A percentile compares a stretch with the other conserved stretches of the same genome.
Conservation (phyloP, 306 rosid genomes). For the Cicer cuneatum region DNA sequence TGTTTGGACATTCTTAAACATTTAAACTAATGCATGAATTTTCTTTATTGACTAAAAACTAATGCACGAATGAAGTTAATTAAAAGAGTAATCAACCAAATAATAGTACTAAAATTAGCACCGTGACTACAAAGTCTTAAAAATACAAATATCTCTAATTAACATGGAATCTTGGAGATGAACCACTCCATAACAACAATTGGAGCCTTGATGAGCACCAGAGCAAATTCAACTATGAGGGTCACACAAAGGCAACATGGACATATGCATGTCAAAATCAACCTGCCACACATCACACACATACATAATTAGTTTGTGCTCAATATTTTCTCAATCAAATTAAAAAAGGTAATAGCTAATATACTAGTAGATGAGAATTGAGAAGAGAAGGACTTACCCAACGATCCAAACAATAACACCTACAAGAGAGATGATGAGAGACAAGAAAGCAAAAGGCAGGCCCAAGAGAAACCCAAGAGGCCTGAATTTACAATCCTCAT, state of each 20-base stretch:
- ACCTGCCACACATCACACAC: conserved; percentile 52
- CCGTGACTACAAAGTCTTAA: neutral
- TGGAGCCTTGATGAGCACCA: conserved; percentile 75
- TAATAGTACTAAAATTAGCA: neutral
- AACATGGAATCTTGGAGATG: conserved; percentile 86
- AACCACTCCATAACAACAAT: conserved; percentile 81
- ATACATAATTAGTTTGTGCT: conserved; percentile 6
- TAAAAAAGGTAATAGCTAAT: no score
- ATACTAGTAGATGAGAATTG: neutral
- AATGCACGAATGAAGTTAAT: conserved; percentile 14
- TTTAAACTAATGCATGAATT: neutral
- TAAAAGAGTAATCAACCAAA: no score
- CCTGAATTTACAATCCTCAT: conserved; percentile 72
- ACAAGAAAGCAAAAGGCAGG: conserved; percentile 77
- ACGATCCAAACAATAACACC: conserved; percentile 74
- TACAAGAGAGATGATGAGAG: conserved; percentile 65
- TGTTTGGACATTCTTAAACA: no score
- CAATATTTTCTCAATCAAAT: neutral
- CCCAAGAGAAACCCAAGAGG: conserved; percentile 76
- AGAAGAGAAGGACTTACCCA: conserved; percentile 54
- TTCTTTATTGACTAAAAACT: neutral
- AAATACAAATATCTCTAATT: conserved; percentile 11
- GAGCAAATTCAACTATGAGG: conserved; percentile 72
- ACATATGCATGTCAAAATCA: conserved; percentile 71
- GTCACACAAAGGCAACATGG: conserved; percentile 94